phyloP scores from a whole-genome alignment of 2,329 filamentous ascomycete genomes.

The Septoria linicola region DNA sequence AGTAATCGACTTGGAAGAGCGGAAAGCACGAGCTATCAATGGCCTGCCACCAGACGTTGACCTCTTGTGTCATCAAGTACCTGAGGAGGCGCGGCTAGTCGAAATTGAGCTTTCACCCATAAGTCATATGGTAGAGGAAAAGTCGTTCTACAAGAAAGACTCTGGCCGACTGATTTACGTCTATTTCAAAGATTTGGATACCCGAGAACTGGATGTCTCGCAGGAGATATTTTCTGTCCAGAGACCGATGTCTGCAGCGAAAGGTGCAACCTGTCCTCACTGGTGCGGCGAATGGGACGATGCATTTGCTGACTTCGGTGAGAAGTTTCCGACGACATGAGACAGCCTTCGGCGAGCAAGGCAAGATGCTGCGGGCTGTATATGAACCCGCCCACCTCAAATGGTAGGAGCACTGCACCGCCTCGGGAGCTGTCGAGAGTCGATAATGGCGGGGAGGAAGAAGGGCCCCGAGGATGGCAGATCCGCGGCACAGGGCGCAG shows the following conservation, averaged over 20 bases:
- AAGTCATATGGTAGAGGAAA: conserved; percentile 1
- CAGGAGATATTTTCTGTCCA: not conserved
- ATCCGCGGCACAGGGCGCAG: not conserved
- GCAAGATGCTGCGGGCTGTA: not conserved
- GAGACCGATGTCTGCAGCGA: not conserved
- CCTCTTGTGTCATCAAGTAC: conserved; percentile 18
- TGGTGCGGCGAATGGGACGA: not conserved
- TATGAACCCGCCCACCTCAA: no score
- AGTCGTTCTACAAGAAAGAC: conserved; percentile 18
- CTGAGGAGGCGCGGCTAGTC: conserved; percentile 18
- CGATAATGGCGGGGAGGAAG: not conserved
- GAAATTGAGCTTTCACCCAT: conserved; percentile 18
- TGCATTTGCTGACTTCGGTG: not conserved
- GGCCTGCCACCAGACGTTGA: conserved; percentile 16
- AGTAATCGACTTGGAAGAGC: conserved; percentile 21
- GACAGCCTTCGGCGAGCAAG: not conserved
- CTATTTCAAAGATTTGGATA: conserved; percentile 8
- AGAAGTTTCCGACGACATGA: not conserved
- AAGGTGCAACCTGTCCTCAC: not conserved
- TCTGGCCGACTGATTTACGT: conserved; percentile 20
- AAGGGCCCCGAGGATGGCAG: not conserved
- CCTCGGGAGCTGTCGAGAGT: not conserved
- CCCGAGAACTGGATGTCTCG: conserved; percentile 10
- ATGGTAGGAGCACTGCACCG: no score
- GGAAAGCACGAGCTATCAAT: conserved; percentile 18